Conservation (phyloP, 371 early-diverging fungal species). For the Mucor indicus region DNA sequence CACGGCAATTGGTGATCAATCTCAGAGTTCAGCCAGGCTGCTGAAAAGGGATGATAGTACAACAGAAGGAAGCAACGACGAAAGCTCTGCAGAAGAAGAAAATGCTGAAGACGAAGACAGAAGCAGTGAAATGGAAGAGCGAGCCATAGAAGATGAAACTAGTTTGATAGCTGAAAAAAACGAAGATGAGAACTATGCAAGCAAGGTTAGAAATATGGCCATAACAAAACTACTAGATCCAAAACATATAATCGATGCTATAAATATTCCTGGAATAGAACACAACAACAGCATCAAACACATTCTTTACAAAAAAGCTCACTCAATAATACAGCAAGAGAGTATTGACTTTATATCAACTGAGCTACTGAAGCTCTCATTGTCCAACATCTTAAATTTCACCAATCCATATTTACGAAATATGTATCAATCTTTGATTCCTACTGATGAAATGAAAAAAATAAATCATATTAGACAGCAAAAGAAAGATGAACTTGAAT, state of each 20-base stretch:
- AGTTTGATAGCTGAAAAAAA: slow-evolving; percentile 11
- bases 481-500: slow-evolving; percentile 14
- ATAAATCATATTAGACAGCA: slow-evolving; percentile 6
- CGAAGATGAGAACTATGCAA: slow-evolving; percentile 7
- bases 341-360: slow-evolving; percentile 9
- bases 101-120: slow-evolving; percentile 3
- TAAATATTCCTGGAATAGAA: too few relatives aligned
- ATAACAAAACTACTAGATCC: slow-evolving; percentile 10
- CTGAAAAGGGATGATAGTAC: not conserved
- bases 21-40: slow-evolving; percentile 2
- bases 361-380: slow-evolving; percentile 15
- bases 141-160: slow-evolving; percentile 8
- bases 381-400: slow-evolving; percentile 17
- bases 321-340: slow-evolving; percentile 12
- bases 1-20: slow-evolving; percentile 5
- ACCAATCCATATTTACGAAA: slow-evolving; percentile 12
- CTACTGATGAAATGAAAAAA: slow-evolving; percentile 12
- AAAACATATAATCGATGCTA: slow-evolving; percentile 10
- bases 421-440: slow-evolving; percentile 7
- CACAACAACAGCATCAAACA: slow-evolving; percentile 5
- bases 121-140: slow-evolving; percentile 9
- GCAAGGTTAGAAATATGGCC: slow-evolving; percentile 11
- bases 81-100: slow-evolving; percentile 8
- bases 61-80: slow-evolving; percentile 7
- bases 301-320: slow-evolving; percentile 11